A percentile compares a stretch with the other conserved stretches of the same genome.
Evolutionary conservation across 768 basidiomycete genomes (phyloP).

Genomic region (Lepiota subincarnata): DNA sequence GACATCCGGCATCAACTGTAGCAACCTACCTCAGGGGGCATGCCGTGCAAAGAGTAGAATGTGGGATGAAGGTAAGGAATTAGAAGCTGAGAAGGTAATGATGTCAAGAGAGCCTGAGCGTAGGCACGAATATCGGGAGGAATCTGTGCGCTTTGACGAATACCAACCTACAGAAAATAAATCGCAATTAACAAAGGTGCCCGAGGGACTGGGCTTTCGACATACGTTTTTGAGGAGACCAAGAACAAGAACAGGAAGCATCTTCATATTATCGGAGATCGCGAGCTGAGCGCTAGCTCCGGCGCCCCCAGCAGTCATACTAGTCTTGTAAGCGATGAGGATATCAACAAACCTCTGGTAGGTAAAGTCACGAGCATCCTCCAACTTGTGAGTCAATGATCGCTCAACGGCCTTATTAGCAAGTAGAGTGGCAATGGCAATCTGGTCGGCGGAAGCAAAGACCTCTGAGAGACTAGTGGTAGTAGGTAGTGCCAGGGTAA

Average conservation of each 20-base stretch:
- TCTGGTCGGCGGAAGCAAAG: slow-evolving; percentile 86
- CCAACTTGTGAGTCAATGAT: slow-evolving; percentile 77
- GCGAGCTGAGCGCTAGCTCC: slow-evolving; percentile 94
- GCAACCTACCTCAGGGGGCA: slow-evolving; percentile 77
- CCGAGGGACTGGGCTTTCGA: slow-evolving; percentile 2
- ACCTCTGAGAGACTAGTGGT: slow-evolving; percentile 86
- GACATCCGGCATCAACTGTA: slow-evolving; percentile 8
- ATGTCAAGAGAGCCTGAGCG: slow-evolving; percentile 87
- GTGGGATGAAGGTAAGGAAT: slow-evolving; percentile 93
- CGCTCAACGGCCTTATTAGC: slow-evolving; percentile 94
- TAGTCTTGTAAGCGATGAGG: slow-evolving; percentile 85
- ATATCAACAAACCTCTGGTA: slow-evolving; percentile 83
- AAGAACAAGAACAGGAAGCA: slow-evolving; percentile 86
- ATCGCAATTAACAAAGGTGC: neutral
- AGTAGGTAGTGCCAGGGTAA: slow-evolving; percentile 84
- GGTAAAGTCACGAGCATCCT: slow-evolving; percentile 84
- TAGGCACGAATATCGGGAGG: slow-evolving; percentile 96
- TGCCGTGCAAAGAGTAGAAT: slow-evolving; percentile 95
- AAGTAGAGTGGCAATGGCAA: slow-evolving; percentile 78
- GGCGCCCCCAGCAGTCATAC: slow-evolving; percentile 91
- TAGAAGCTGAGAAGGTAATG: slow-evolving; percentile 85
- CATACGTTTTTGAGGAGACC: slow-evolving; percentile 91
- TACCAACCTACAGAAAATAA: slow-evolving; percentile 60
- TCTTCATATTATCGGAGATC: slow-evolving; percentile 89
- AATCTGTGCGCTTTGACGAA: slow-evolving; percentile 95